Evolutionary conservation across 352 stramenopile species (phyloP).

Genomic region (Phytophthora constricta): DNA sequence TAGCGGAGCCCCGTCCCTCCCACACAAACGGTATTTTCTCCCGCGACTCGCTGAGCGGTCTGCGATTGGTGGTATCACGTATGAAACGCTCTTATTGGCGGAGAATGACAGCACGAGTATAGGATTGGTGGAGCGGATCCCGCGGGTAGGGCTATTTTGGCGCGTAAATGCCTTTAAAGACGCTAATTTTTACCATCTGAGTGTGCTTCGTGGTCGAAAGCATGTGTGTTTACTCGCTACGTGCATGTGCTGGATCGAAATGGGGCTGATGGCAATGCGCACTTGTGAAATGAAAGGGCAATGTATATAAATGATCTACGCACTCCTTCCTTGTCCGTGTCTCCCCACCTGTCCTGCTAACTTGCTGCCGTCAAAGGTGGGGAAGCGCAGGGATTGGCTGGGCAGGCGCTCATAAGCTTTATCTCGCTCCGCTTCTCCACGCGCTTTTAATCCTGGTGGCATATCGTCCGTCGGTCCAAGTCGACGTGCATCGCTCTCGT

Average conservation of each 20-base stretch:
- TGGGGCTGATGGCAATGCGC: background rate
- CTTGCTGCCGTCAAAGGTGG: slow-evolving; percentile 17
- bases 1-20: slow-evolving; percentile 17
- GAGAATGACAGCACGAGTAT: background rate
- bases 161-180: slow-evolving; percentile 17
- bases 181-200: too few relatives aligned
- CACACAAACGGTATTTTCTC: slow-evolving; percentile 19
- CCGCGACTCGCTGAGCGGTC: slow-evolving; percentile 1
- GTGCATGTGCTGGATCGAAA: too few relatives aligned
- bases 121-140: slow-evolving; percentile 11
- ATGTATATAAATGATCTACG: slow-evolving; percentile 49
- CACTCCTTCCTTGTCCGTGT: slow-evolving; percentile 28
- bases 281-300: slow-evolving; percentile 18
- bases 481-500: slow-evolving; percentile 29
- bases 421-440: slow-evolving; percentile 17
- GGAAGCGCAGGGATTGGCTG: slow-evolving; percentile 19
- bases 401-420: slow-evolving; percentile 29
- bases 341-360: slow-evolving; percentile 20
- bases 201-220: too few relatives aligned
- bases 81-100: slow-evolving; percentile 16
- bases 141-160: slow-evolving; percentile 34
- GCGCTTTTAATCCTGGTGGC: slow-evolving; percentile 17
- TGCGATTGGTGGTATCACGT: slow-evolving; percentile 31
- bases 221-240: too few relatives aligned
- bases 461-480: slow-evolving; percentile 25